These are phyloP conservation scores for Manihot esculenta DNA, from an alignment of 441 rosid species.

Conservation along the genomic window DNA sequence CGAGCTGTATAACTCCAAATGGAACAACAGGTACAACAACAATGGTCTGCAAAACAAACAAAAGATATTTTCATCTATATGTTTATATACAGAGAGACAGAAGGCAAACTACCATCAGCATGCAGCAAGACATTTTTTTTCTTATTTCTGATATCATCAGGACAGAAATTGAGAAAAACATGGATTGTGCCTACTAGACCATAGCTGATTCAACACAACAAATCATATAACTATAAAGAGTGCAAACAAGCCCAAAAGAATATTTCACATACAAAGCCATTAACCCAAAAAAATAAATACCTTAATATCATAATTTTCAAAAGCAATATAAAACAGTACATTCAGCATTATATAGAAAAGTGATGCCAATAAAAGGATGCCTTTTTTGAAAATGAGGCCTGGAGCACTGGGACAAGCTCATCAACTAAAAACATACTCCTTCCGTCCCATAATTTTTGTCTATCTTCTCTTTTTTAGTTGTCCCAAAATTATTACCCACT, in stretches of 20 bases:
- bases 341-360: conserved; percentile 5
- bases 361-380: too few relatives aligned
- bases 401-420: too few relatives aligned
- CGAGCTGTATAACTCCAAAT: conserved; percentile 88
- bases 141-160: not conserved
- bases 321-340: not conserved
- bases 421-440: too few relatives aligned
- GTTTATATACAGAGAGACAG: conserved; percentile 3
- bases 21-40: conserved; percentile 71
- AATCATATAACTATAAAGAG: not conserved
- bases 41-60: conserved; percentile 55
- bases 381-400: too few relatives aligned
- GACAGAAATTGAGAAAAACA: conserved; percentile 11
- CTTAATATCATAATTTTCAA: not conserved
- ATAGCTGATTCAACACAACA: not conserved
- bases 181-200: not conserved
- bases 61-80: conserved; percentile 9
- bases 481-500: too few relatives aligned
- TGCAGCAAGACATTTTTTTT: not conserved
- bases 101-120: conserved; percentile 6
- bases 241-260: not conserved
- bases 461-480: too few relatives aligned
- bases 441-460: too few relatives aligned
- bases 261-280: not conserved
- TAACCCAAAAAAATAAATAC: not conserved